These are phyloP conservation scores for Populus euphratica DNA, from an alignment of 345 rosid species.

Conservation along the genomic window DNA sequence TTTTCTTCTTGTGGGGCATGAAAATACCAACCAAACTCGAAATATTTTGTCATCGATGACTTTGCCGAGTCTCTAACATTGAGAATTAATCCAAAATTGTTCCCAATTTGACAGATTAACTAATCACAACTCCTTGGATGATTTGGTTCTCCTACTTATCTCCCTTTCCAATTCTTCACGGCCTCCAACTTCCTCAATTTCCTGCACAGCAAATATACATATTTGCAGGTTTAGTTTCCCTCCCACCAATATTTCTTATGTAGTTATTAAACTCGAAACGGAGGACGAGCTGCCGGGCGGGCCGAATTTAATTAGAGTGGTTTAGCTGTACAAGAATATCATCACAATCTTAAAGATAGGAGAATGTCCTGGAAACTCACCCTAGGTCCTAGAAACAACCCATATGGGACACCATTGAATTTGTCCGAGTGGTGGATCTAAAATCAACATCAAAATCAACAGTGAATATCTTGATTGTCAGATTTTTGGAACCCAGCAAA, in stretches of 20 bases:
- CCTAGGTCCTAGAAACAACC: conserved; percentile 61
- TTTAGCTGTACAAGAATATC: no score
- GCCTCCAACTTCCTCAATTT: conserved; percentile 55
- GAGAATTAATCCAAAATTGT: not conserved
- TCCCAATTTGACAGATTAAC: not conserved
- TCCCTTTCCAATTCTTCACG: conserved; percentile 44
- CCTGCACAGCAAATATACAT: conserved; percentile 28
- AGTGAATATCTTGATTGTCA: not conserved
- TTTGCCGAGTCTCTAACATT: not conserved
- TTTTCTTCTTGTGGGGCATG: not conserved
- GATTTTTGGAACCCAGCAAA: not conserved
- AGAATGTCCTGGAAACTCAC: conserved; percentile 9
- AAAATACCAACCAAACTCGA: not conserved
- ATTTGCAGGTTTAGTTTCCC: no score
- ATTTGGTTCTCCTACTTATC: conserved; percentile 12
- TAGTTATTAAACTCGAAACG: no score
- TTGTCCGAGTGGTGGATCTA: conserved; percentile 63
- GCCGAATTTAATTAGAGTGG: no score
- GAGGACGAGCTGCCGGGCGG: no score
- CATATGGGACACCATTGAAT: conserved; percentile 60
- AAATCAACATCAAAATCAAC: not conserved
- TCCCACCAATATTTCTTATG: no score
- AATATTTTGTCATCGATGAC: not conserved
- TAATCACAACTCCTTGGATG: conserved; percentile 1
- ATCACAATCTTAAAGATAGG: not conserved